These are phyloP conservation scores for Metschnikowia kofuensis DNA, from an alignment of 805 yeast genomes.

Conservation along the genomic window DNA sequence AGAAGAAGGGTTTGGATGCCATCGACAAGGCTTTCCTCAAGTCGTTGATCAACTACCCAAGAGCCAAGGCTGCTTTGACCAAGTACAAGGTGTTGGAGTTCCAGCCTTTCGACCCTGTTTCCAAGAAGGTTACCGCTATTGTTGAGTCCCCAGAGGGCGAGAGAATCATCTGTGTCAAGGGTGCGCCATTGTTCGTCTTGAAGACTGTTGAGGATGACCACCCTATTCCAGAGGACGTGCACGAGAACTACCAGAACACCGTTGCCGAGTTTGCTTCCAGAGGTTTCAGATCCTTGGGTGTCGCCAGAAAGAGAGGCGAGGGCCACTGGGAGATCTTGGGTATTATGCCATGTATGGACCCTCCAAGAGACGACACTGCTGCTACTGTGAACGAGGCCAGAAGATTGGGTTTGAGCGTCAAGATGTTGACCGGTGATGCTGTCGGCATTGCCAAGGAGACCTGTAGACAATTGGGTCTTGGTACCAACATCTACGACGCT, in stretches of 20 bases:
- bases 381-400: constrained; percentile 90
- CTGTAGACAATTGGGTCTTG: constrained; percentile 95
- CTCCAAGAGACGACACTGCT: constrained; percentile 98
- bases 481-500: constrained; percentile 95
- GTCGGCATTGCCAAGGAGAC: constrained; percentile 99
- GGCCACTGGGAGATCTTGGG: constrained; percentile 98
- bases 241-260: constrained; percentile 92
- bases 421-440: constrained; percentile 99
- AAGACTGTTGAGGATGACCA: constrained; percentile 97
- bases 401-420: constrained; percentile 86
- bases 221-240: constrained; percentile 91
- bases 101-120: constrained; percentile 97
- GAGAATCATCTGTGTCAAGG: constrained; percentile 92
- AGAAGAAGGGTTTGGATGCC: constrained; percentile 97
- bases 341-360: constrained; percentile 98
- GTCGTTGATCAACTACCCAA: constrained; percentile 82
- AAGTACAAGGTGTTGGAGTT: constrained; percentile 93
- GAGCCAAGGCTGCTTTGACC: constrained; percentile 88
- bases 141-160: constrained; percentile 97
- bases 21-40: constrained; percentile 96
- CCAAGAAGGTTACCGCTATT: constrained; percentile 92
- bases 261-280: constrained; percentile 97
- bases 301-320: constrained; percentile 98
- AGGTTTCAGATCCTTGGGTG: constrained; percentile 98
- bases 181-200: constrained; percentile 96